A percentile compares a stretch with the other conserved stretches of the same genome.
phyloP scores from a whole-genome alignment of 306 rosid genomes.

The Trichosanthes truncata region DNA sequence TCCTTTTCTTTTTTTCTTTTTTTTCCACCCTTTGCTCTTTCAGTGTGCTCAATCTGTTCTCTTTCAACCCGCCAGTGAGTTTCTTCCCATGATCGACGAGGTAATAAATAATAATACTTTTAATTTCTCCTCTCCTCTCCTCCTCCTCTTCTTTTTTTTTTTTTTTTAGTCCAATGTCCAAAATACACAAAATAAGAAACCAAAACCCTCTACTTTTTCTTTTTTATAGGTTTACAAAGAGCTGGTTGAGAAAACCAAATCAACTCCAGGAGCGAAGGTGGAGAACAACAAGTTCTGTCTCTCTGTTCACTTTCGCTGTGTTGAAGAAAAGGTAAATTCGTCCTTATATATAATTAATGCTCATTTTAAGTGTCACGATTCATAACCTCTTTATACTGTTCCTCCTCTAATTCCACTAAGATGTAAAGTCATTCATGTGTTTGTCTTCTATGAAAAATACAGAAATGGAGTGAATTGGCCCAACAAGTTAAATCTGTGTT shows the following conservation, averaged over 20 bases:
- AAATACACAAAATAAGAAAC: background rate
- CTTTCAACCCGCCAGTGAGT: constrained; percentile 81
- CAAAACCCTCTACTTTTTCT: background rate
- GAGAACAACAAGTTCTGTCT: constrained; percentile 81
- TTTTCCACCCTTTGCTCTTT: background rate
- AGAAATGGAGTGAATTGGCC: constrained; percentile 84
- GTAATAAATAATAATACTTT: constrained; percentile 13
- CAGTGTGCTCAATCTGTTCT: constrained; percentile 56
- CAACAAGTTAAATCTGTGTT: constrained; percentile 68
- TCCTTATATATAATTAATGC: background rate
- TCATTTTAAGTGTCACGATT: background rate
- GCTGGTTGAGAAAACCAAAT: constrained; percentile 56
- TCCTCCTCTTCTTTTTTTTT: too few relatives aligned
- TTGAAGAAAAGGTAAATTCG: constrained; percentile 68
- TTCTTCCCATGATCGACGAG: constrained; percentile 84
- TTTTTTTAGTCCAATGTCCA: background rate
- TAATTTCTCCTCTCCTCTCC: background rate
- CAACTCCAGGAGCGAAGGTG: constrained; percentile 66
- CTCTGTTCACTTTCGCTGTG: constrained; percentile 89
- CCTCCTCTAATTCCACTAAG: background rate
- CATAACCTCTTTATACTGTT: background rate
- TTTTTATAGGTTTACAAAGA: constrained; percentile 45
- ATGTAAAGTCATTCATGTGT: background rate
- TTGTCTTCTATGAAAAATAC: constrained; percentile 1
- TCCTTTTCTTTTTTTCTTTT: background rate